phyloP scores from a whole-genome alignment of 1,284 basidiomycete species.

The Melampsora larici-populina region DNA sequence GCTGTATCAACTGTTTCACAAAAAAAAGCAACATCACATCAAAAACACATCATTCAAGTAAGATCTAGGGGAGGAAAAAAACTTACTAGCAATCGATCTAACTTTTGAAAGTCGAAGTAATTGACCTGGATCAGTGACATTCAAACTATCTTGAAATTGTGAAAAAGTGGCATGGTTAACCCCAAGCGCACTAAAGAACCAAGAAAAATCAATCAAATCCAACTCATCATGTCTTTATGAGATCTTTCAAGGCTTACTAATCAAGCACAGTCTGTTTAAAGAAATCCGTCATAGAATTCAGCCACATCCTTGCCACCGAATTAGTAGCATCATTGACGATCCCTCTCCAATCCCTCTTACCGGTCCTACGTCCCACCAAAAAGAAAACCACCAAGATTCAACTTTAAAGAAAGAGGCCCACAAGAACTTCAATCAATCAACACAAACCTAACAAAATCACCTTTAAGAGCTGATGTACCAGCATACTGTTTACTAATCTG shows the following conservation, averaged over 20 bases:
- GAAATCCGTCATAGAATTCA: conserved; percentile 71
- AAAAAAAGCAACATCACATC: conserved; percentile 30
- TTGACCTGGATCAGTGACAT: conserved; percentile 81
- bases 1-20: conserved; percentile 66
- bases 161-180: conserved; percentile 83
- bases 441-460: conserved; percentile 80
- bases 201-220: background rate
- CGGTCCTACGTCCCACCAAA: conserved; percentile 62
- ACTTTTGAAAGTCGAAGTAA: conserved; percentile 81
- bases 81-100: conserved; percentile 70
- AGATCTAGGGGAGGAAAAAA: conserved; percentile 24
- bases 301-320: conserved; percentile 69
- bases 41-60: background rate
- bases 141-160: conserved; percentile 77
- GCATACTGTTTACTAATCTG: conserved; percentile 80
- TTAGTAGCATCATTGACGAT: conserved; percentile 90
- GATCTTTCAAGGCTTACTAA: conserved; percentile 47
- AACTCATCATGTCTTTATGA: conserved; percentile 46
- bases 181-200: conserved; percentile 80
- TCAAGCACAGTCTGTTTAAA: conserved; percentile 68
- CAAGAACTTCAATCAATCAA: background rate
- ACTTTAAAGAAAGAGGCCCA: too few species aligned
- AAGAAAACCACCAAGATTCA: background rate
- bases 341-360: conserved; percentile 84
- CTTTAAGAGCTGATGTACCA: conserved; percentile 89